Percentiles rank a stretch among this genome's conserved stretches.
phyloP scores from a whole-genome alignment of 1,284 basidiomycete species.

The Dichomitus squalens region DNA sequence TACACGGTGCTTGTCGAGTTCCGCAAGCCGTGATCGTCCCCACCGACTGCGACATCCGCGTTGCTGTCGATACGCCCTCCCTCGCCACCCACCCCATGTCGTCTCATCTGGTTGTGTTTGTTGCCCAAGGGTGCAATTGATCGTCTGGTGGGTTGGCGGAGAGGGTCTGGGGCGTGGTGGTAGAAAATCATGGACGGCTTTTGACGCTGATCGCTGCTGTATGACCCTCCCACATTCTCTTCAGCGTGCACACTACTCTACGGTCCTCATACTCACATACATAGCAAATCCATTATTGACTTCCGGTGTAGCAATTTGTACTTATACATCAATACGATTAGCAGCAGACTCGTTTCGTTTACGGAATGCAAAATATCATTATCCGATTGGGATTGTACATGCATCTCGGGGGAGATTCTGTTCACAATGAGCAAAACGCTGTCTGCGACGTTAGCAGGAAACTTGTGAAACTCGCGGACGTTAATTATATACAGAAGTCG shows the following conservation, averaged over 20 bases:
- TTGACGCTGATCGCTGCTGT: slow-evolving; percentile 17
- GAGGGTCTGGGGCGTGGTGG: slow-evolving; percentile 13
- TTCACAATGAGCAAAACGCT: too few species aligned
- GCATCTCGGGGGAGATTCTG: too few species aligned
- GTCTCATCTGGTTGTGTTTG: slow-evolving; percentile 10
- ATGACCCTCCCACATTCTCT: slow-evolving; percentile 23
- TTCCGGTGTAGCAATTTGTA: slow-evolving; percentile 24
- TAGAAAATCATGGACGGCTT: slow-evolving; percentile 24
- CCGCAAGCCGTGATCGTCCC: slow-evolving; percentile 67
- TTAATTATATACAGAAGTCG: neutral
- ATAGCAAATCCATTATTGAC: slow-evolving; percentile 19
- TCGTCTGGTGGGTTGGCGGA: slow-evolving; percentile 16
- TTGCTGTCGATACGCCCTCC: slow-evolving; percentile 11
- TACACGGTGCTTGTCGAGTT: slow-evolving; percentile 94
- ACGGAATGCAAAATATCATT: slow-evolving; percentile 12
- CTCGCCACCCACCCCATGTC: slow-evolving; percentile 15
- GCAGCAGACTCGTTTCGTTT: neutral
- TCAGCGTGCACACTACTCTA: slow-evolving; percentile 17
- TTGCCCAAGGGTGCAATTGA: slow-evolving; percentile 21
- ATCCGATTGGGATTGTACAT: neutral
- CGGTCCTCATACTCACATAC: slow-evolving; percentile 21
- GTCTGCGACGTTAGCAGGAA: too few species aligned
- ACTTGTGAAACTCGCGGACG: too few species aligned
- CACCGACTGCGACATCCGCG: slow-evolving; percentile 19
- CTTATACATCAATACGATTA: slow-evolving; percentile 21